These are phyloP conservation scores for Sporothrix luriei DNA, from an alignment of 2,329 filamentous ascomycete genomes.

Conservation along the genomic window DNA sequence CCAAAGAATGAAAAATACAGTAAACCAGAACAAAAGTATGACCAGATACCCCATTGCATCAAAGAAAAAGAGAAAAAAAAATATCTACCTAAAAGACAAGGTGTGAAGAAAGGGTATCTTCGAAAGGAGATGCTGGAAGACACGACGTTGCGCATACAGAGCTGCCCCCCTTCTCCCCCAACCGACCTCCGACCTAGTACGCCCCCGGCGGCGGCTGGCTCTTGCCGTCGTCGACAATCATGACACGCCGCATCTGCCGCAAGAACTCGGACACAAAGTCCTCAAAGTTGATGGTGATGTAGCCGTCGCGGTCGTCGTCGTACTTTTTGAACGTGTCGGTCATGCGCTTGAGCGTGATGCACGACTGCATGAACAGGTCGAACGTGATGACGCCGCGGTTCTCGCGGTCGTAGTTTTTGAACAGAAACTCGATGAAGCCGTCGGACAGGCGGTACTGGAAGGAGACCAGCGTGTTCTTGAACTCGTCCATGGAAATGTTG, in stretches of 20 bases:
- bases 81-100: neutral
- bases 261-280: conserved; percentile 73
- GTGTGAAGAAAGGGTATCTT: conserved; percentile 23
- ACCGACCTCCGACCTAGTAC: neutral
- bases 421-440: conserved; percentile 81
- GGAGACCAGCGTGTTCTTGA: conserved; percentile 83
- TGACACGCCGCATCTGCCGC: conserved; percentile 56
- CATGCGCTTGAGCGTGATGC: conserved; percentile 96
- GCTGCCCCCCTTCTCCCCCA: neutral
- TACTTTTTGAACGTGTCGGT: conserved; percentile 99
- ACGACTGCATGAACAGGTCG: conserved; percentile 95
- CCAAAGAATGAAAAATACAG: neutral
- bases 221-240: conserved; percentile 32
- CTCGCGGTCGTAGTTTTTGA: conserved; percentile 84
- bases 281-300: conserved; percentile 80
- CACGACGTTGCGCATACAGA: neutral
- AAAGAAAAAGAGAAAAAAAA: neutral
- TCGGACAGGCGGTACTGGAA: conserved; percentile 91
- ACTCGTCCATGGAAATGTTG: conserved; percentile 83
- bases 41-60: neutral
- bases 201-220: conserved; percentile 13
- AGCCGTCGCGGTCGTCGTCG: conserved; percentile 94
- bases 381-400: conserved; percentile 77
- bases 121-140: conserved; percentile 1
- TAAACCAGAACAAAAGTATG: neutral